These are phyloP conservation scores for Omphalotus guepiniiformis DNA, from an alignment of 768 basidiomycete genomes.

Conservation along the genomic window DNA sequence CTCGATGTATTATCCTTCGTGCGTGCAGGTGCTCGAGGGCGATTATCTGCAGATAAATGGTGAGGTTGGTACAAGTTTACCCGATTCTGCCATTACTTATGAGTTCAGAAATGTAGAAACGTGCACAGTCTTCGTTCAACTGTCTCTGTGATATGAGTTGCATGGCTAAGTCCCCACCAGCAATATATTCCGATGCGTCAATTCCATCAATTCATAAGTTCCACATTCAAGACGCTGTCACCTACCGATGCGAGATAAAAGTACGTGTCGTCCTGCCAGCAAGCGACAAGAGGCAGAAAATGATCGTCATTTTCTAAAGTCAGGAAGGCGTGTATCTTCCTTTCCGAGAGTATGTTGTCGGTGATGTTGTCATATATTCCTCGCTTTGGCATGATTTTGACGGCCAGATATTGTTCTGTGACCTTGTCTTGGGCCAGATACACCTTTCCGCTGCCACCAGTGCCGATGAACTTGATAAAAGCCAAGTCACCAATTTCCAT, in stretches of 20 bases:
- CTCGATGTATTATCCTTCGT: conserved; percentile 16
- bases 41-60: conserved; percentile 8
- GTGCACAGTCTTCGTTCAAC: conserved; percentile 10
- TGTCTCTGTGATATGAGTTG: conserved; percentile 2
- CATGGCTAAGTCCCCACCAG: conserved; percentile 16
- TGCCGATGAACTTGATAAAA: conserved; percentile 9
- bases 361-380: conserved; percentile 1
- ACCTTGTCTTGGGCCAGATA: conserved; percentile 15
- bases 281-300: conserved; percentile 18
- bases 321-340: conserved; percentile 8
- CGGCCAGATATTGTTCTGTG: conserved; percentile 10
- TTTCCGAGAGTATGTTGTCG: conserved; percentile 10
- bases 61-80: not conserved
- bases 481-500: conserved; percentile 8
- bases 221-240: not conserved
- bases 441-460: conserved; percentile 14
- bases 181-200: conserved; percentile 17
- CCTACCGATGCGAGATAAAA: conserved; percentile 22
- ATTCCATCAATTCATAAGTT: not conserved
- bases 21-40: conserved; percentile 15
- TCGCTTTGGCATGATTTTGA: conserved; percentile 19
- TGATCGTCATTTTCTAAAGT: conserved; percentile 11
- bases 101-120: conserved; percentile 20
- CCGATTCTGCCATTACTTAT: conserved; percentile 11
- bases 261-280: conserved; percentile 17